These are phyloP conservation scores for Imleria badia DNA, from an alignment of 768 basidiomycete genomes.

Conservation along the genomic window DNA sequence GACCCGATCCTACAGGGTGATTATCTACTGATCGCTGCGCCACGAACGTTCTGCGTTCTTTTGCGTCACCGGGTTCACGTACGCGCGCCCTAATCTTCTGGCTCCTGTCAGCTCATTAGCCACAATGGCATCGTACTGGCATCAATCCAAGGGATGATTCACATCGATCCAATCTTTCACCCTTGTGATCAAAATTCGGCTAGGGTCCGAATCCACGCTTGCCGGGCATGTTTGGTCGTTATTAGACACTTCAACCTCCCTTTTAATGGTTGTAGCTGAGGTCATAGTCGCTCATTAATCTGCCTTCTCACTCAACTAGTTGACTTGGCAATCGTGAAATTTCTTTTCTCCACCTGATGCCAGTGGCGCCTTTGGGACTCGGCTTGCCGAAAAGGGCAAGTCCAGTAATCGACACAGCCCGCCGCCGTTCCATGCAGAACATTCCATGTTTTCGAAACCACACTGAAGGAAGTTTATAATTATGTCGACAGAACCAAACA, in stretches of 20 bases:
- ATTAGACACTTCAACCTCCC: background rate
- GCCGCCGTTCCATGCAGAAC: conserved; percentile 24
- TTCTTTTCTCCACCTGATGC: background rate
- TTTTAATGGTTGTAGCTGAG: background rate
- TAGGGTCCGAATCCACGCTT: conserved; percentile 15
- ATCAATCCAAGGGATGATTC: background rate
- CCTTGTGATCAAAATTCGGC: background rate
- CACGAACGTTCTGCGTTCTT: background rate
- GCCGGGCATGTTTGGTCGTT: conserved; percentile 10
- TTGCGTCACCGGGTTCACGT: conserved; percentile 1
- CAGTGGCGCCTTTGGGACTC: background rate
- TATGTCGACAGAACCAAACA: conserved; percentile 25
- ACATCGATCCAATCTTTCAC: conserved; percentile 4
- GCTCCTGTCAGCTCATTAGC: background rate
- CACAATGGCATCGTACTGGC: background rate
- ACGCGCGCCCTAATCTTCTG: background rate
- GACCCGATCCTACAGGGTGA: background rate
- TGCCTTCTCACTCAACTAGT: background rate
- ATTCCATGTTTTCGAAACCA: conserved; percentile 15
- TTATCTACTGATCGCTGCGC: background rate
- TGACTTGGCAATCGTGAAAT: background rate
- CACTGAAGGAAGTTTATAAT: conserved; percentile 12
- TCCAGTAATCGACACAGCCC: conserved; percentile 20
- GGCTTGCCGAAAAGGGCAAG: conserved; percentile 15
- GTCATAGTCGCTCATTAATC: background rate